phyloP scores from a whole-genome alignment of 2,329 filamentous ascomycete species.

The Fusarium azukiicola region DNA sequence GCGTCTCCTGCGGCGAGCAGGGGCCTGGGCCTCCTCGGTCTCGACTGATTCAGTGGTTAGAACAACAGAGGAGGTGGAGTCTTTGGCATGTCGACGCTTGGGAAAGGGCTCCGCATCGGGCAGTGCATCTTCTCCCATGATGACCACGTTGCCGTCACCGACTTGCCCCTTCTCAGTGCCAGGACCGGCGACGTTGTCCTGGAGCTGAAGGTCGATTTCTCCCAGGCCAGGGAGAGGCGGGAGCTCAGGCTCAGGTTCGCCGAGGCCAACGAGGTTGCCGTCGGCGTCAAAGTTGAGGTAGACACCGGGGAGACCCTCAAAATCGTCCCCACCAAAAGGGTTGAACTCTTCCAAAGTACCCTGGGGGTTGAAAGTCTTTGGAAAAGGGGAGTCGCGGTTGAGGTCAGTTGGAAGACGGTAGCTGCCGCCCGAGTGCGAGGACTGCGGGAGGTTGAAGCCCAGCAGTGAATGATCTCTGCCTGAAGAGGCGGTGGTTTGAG shows the following conservation, averaged over 20 bases:
- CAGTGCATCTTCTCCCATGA: conserved; percentile 63
- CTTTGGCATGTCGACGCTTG: conserved; percentile 45
- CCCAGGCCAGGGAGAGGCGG: conserved; percentile 61
- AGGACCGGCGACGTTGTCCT: conserved; percentile 34
- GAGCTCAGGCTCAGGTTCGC: conserved; percentile 65
- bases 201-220: conserved; percentile 34
- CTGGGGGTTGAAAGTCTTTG: conserved; percentile 45
- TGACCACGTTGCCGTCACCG: conserved; percentile 60
- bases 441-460: conserved; percentile 59
- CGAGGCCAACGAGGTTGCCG: conserved; percentile 70
- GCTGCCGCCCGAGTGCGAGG: conserved; percentile 59
- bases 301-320: conserved; percentile 64
- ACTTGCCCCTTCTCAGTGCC: conserved; percentile 25
- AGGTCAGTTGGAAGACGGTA: conserved; percentile 62
- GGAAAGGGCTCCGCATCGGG: conserved; percentile 64
- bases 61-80: conserved; percentile 35
- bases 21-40: conserved; percentile 44
- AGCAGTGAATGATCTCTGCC: conserved; percentile 52
- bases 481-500: conserved; percentile 57
- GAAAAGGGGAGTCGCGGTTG: conserved; percentile 55
- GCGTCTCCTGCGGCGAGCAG: conserved; percentile 50
- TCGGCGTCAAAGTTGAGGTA: conserved; percentile 74
- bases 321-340: conserved; percentile 64
- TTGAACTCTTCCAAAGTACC: conserved; percentile 53
- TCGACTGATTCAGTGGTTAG: conserved; percentile 51